These are phyloP conservation scores for Phlegmacium glaucopus DNA, from an alignment of 768 basidiomycete species.

Conservation along the genomic window DNA sequence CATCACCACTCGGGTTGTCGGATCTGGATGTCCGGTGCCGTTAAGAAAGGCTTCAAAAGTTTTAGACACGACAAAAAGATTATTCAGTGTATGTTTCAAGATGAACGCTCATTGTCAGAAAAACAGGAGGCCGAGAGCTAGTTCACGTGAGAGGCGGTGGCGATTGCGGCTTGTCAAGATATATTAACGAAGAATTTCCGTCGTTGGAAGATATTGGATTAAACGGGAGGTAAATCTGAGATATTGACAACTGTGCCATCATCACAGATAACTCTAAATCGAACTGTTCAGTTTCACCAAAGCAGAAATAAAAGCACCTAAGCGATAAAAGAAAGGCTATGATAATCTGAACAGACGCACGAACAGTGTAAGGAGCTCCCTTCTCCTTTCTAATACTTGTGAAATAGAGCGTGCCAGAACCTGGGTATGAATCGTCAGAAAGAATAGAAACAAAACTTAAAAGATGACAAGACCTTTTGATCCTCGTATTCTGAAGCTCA, in stretches of 20 bases:
- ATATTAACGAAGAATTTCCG: too few species aligned
- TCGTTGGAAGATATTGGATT: background rate
- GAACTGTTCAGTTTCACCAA: slow-evolving; percentile 37
- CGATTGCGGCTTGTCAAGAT: too few species aligned
- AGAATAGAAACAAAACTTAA: background rate
- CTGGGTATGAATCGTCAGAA: slow-evolving; percentile 31
- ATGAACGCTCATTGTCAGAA: too few species aligned
- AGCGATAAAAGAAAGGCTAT: background rate
- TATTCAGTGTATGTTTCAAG: too few species aligned
- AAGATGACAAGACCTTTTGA: slow-evolving; percentile 47
- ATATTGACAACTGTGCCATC: slow-evolving; percentile 50
- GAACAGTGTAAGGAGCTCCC: slow-evolving; percentile 62
- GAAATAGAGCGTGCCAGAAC: slow-evolving; percentile 76
- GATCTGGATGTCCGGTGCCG: too few species aligned
- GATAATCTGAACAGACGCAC: slow-evolving; percentile 40
- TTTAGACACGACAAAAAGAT: too few species aligned
- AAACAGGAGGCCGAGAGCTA: too few species aligned
- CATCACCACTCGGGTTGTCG: too few species aligned
- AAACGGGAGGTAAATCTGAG: slow-evolving; percentile 27
- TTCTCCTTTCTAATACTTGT: slow-evolving; percentile 79
- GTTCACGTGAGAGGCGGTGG: too few species aligned
- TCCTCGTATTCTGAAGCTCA: slow-evolving; percentile 74
- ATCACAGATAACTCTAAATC: slow-evolving; percentile 66
- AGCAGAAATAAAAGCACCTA: background rate
- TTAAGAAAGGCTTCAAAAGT: too few species aligned